Conservation (phyloP, 2,329 filamentous ascomycete genomes). For the Ophiostoma sp. region DNA sequence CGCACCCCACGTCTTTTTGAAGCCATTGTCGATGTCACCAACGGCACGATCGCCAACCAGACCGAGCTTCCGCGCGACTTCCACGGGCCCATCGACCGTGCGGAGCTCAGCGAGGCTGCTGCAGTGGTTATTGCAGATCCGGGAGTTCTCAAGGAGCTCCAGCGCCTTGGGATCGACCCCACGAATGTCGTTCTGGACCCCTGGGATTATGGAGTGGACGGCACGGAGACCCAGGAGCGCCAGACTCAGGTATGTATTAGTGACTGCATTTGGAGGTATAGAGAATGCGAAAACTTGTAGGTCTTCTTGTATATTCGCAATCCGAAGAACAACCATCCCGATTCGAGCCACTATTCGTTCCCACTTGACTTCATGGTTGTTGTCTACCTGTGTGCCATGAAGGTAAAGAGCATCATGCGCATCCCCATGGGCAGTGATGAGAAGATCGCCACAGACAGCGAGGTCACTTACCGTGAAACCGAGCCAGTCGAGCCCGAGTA, state of each 20-base stretch:
- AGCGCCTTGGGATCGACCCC: conserved; percentile 55
- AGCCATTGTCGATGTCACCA: conserved; percentile 47
- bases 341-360: conserved; percentile 57
- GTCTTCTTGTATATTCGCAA: conserved; percentile 60
- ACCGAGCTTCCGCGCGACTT: conserved; percentile 52
- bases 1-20: conserved; percentile 60
- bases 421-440: conserved; percentile 49
- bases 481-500: conserved; percentile 31
- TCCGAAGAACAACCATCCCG: conserved; percentile 53
- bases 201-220: conserved; percentile 59
- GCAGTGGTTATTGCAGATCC: conserved; percentile 49
- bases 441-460: conserved; percentile 31
- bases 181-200: conserved; percentile 55
- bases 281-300: neutral
- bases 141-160: conserved; percentile 53
- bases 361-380: conserved; percentile 55
- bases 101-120: conserved; percentile 55
- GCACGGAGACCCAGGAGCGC: conserved; percentile 28
- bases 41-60: conserved; percentile 49
- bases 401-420: conserved; percentile 39
- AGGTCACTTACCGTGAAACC: conserved; percentile 33
- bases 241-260: conserved; percentile 45
- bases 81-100: conserved; percentile 54
- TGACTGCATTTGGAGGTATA: too few relatives aligned
- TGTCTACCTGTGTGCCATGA: conserved; percentile 44